phyloP scores from a whole-genome alignment of 2,329 filamentous ascomycete genomes.

The Mycogone perniciosa region DNA sequence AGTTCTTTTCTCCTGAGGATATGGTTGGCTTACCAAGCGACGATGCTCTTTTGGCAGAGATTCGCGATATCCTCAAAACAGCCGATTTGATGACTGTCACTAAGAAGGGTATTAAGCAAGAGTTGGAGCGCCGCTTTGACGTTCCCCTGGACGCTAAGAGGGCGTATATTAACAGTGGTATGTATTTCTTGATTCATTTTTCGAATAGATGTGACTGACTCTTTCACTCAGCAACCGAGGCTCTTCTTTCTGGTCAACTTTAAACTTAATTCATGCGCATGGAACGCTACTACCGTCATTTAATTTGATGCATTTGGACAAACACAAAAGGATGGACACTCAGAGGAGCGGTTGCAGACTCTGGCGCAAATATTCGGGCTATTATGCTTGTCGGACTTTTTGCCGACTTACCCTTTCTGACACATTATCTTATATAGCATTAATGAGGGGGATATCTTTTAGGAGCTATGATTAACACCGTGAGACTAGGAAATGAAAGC shows the following conservation, averaged over 20 bases:
- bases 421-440: not conserved
- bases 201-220: not conserved
- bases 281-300: not conserved
- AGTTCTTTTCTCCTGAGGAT: conserved; percentile 58
- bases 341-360: not conserved
- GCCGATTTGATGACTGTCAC: conserved; percentile 97
- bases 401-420: not conserved
- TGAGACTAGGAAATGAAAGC: not conserved
- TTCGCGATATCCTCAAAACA: conserved; percentile 83
- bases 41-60: conserved; percentile 86
- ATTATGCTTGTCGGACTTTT: not conserved
- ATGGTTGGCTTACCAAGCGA: conserved; percentile 75
- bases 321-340: not conserved
- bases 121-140: conserved; percentile 86
- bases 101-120: conserved; percentile 95
- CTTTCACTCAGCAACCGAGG: conserved; percentile 58
- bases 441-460: not conserved
- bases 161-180: conserved; percentile 90
- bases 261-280: conserved; percentile 31
- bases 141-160: conserved; percentile 80
- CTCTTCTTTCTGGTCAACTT: conserved; percentile 69
- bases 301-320: conserved; percentile 4
- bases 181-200: conserved; percentile 29
- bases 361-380: not conserved
- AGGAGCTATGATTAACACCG: not conserved